Evolutionary conservation across 164 flowering plant species (phyloP).

Genomic region (Tetracentron sinense): DNA sequence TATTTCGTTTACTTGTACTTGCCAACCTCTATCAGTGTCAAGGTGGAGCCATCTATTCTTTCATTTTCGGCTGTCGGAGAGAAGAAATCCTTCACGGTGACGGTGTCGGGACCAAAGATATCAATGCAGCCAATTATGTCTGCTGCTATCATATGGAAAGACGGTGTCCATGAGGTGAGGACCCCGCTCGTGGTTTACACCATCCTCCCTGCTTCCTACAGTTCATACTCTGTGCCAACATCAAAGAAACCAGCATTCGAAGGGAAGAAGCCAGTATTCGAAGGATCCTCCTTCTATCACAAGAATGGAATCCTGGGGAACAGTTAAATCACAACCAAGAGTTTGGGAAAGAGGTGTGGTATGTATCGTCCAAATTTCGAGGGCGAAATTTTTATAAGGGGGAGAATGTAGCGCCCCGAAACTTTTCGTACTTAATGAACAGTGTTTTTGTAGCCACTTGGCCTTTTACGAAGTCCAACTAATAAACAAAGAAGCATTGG

Average conservation of each 20-base stretch:
- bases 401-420: too few relatives aligned
- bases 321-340: not conserved
- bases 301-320: constrained; percentile 17
- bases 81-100: constrained; percentile 28
- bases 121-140: constrained; percentile 38
- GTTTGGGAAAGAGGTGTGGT: not conserved
- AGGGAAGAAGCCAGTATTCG: constrained; percentile 7
- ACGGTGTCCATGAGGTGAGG: constrained; percentile 36
- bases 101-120: constrained; percentile 30
- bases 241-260: constrained; percentile 6
- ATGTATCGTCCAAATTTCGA: too few relatives aligned
- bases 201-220: constrained; percentile 4
- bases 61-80: constrained; percentile 36
- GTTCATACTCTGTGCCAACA: constrained; percentile 1
- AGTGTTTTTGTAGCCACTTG: too few relatives aligned
- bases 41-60: constrained; percentile 30
- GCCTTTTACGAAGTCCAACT: too few relatives aligned
- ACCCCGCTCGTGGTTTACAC: constrained; percentile 40
- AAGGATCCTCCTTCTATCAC: constrained; percentile 13
- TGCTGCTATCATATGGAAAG: constrained; percentile 35
- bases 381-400: too few relatives aligned
- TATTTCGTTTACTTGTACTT: constrained; percentile 19
- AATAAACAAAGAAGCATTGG: too few relatives aligned
- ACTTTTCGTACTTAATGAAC: too few relatives aligned
- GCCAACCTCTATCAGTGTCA: constrained; percentile 12